These are phyloP conservation scores for Lanmaoa pseudosensibilis DNA, from an alignment of 768 basidiomycete genomes.

Conservation along the genomic window DNA sequence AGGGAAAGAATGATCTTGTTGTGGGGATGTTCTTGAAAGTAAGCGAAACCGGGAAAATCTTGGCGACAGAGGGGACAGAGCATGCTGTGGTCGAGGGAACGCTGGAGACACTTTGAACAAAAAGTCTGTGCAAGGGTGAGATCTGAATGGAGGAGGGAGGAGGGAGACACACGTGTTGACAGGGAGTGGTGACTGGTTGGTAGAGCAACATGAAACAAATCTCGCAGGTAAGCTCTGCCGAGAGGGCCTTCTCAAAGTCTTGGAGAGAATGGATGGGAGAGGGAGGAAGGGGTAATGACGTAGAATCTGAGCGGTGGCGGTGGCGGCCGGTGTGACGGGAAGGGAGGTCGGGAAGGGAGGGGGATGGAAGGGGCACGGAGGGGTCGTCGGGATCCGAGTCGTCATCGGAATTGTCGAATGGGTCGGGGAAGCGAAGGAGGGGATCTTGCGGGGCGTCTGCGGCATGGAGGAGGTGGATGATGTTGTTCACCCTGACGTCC, in stretches of 20 bases:
- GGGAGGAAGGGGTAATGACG: conserved; percentile 22
- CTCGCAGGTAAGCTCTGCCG: conserved; percentile 77
- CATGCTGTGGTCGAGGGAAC: conserved; percentile 82
- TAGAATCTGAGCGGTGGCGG: conserved; percentile 28
- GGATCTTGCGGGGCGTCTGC: conserved; percentile 9
- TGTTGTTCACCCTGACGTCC: conserved; percentile 61
- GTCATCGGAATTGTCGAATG: conserved; percentile 31
- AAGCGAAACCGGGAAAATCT: conserved; percentile 69
- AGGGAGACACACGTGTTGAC: conserved; percentile 76
- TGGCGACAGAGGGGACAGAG: conserved; percentile 87
- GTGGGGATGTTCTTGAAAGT: conserved; percentile 76
- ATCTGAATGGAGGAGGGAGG: conserved; percentile 1
- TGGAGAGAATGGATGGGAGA: conserved; percentile 27
- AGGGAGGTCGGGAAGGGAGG: conserved; percentile 5
- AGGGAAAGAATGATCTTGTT: conserved; percentile 74
- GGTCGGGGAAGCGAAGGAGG: conserved; percentile 16
- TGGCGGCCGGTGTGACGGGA: conserved; percentile 30
- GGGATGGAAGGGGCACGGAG: conserved; percentile 9
- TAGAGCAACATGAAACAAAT: conserved; percentile 85
- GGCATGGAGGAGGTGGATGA: conserved; percentile 45
- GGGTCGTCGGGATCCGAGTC: conserved; percentile 33
- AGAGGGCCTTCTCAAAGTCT: conserved; percentile 60
- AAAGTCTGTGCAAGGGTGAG: conserved; percentile 62
- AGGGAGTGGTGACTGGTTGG: conserved; percentile 89
- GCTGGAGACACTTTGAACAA: conserved; percentile 84